Base-by-base conservation (phyloP, 371 early-diverging fungal genomes). In the Mucor indicus region DNA sequence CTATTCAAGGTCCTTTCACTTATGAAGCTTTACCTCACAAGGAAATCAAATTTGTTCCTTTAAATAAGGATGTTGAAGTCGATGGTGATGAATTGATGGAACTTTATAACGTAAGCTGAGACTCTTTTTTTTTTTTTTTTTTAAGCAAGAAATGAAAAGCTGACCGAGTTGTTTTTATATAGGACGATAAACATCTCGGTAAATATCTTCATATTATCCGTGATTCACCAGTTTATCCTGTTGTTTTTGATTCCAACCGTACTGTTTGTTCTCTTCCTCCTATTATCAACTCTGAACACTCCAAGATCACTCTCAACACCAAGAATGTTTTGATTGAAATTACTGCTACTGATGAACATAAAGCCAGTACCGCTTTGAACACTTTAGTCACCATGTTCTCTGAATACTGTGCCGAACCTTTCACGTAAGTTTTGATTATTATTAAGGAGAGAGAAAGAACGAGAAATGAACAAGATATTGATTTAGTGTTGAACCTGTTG, bases 281-380 rank as follows among this genome's bases (percentile, higher is more conserved):
- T 24, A 91, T 99, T 65, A 99, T 99, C 80, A 99, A 99, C 87
- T 86, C 93, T 52, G 89, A 99, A 45, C 91, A 91, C 67, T 93
- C 96, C 52, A 99, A 99, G 81, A 99, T 99, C 67, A 87, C 87
- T 21, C 69, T 91, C 48, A 75, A 89, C 22, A 99, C 99, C 35
- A 95, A 90, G 78, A 98, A 99, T 62, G 89, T 99, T 37, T 91
- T 99, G 55, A 93, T 99, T 61, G 99, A 99, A 73, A 88, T 93
- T 64, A 99, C 99, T 11, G 98, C 97, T 12, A 98, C 96, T 19
- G 98, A 99, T 69, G 60, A 91, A 53, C 94, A 94, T 60, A 98
- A 97, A 81, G 96, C 89, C 51, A 89, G 89, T 55, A 85, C 89
- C 51, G 96, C 89, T 10, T 81, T 98, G 41, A 95, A 97, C 72